Percentiles rank a stretch among this genome's conserved stretches.
Conservation (phyloP, 23 red algal species). For the Rhodosorus marinus region DNA sequence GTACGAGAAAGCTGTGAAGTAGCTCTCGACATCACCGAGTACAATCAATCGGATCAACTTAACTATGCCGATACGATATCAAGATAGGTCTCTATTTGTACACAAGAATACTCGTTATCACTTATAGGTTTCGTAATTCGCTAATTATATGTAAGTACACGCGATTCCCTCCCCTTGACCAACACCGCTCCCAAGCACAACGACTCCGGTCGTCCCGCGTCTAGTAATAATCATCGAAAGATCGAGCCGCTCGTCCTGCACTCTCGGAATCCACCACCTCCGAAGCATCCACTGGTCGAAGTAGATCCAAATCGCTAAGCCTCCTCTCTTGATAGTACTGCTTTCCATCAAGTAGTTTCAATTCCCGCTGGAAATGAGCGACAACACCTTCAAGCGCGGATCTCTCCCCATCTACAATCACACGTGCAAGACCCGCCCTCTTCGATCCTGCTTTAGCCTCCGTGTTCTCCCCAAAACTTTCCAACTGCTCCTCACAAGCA, state of each 20-base stretch:
- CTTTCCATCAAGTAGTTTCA: constrained; percentile 16
- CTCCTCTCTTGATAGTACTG: constrained; percentile 92
- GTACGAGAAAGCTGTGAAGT: constrained; percentile 95
- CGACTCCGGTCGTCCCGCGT: no score
- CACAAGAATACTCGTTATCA: no score
- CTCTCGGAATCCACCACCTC: constrained; percentile 79
- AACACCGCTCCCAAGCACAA: no score
- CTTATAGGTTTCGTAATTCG: no score
- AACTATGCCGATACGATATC: constrained; percentile 31
- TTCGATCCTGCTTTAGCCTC: not conserved
- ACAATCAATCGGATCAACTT: constrained; percentile 13
- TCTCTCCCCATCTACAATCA: constrained; percentile 25
- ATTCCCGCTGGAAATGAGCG: constrained; percentile 8
- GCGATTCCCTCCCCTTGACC: no score
- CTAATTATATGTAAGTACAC: no score
- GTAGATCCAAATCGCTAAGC: constrained; percentile 63
- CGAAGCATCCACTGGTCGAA: constrained; percentile 61
- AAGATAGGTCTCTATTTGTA: no score
- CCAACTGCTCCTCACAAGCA: constrained; percentile 45
- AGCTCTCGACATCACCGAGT: constrained; percentile 75
- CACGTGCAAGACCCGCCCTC: constrained; percentile 15
- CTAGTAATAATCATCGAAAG: constrained; percentile 46
- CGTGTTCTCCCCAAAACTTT: constrained; percentile 4
- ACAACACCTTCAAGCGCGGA: constrained; percentile 16
- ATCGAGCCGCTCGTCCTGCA: constrained; percentile 12